phyloP scores from a whole-genome alignment of 768 basidiomycete species.

The Serendipita sp. region DNA sequence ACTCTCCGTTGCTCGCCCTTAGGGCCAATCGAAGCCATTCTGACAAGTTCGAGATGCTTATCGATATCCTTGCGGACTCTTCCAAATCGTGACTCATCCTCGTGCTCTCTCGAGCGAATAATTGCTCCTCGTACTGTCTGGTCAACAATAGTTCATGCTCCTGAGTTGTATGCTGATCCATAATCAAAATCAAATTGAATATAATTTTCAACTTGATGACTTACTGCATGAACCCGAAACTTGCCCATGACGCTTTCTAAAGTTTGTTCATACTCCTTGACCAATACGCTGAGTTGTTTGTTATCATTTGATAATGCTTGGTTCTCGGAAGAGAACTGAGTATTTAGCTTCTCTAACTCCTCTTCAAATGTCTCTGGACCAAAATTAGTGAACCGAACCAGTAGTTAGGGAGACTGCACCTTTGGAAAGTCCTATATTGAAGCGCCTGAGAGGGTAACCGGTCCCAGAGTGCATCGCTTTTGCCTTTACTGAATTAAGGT shows the following conservation, averaged over 20 bases:
- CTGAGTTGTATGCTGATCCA: slow-evolving; percentile 69
- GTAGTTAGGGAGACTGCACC: slow-evolving; percentile 29
- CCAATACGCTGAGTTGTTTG: slow-evolving; percentile 76
- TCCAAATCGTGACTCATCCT: slow-evolving; percentile 40
- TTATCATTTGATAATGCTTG: slow-evolving; percentile 79
- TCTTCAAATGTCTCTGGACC: slow-evolving; percentile 60
- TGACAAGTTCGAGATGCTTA: slow-evolving; percentile 54
- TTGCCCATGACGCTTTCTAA: slow-evolving; percentile 85
- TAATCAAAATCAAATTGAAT: slow-evolving; percentile 1
- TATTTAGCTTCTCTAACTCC: slow-evolving; percentile 81
- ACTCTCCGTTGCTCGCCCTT: slow-evolving; percentile 55
- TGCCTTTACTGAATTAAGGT: slow-evolving; percentile 30
- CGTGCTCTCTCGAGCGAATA: slow-evolving; percentile 61
- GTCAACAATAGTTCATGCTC: slow-evolving; percentile 79
- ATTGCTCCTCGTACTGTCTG: slow-evolving; percentile 75
- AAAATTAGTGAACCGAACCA: background rate
- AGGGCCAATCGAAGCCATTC: slow-evolving; percentile 51
- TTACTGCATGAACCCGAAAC: slow-evolving; percentile 80
- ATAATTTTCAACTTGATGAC: slow-evolving; percentile 18
- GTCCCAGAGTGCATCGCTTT: slow-evolving; percentile 83
- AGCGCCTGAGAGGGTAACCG: slow-evolving; percentile 41
- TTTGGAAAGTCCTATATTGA: slow-evolving; percentile 77
- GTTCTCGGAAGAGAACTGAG: slow-evolving; percentile 65
- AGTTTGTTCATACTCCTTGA: slow-evolving; percentile 95
- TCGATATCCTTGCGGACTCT: slow-evolving; percentile 47